Conservation (phyloP, 2,329 filamentous ascomycete genomes). For the Pyricularia sp. region DNA sequence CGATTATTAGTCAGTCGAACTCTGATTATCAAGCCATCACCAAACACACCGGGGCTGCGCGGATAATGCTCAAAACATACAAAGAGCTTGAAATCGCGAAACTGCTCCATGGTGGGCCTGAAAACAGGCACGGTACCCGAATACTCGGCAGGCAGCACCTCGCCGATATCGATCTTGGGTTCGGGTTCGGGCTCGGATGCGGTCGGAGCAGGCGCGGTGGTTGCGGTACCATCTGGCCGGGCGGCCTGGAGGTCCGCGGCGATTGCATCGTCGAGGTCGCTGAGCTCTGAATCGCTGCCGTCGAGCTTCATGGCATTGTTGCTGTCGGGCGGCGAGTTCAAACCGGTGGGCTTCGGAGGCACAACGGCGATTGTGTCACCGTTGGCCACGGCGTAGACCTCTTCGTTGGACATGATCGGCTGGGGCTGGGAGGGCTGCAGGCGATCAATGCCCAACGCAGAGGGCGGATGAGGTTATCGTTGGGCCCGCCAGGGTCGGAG, state of each 20-base stretch:
- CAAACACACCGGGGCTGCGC: background rate
- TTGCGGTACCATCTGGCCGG: conserved; percentile 8
- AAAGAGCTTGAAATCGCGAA: conserved; percentile 86
- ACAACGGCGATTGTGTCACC: conserved; percentile 16
- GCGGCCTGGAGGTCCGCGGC: conserved; percentile 22
- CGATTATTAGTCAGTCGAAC: background rate
- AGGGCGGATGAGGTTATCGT: background rate
- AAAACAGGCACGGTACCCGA: conserved; percentile 91
- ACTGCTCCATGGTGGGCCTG: conserved; percentile 90
- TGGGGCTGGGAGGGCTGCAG: conserved; percentile 15
- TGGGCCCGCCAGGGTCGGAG: conserved; percentile 3
- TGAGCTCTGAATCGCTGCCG: conserved; percentile 55
- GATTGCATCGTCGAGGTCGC: conserved; percentile 51
- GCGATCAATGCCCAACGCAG: conserved; percentile 11
- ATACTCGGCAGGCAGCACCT: conserved; percentile 78
- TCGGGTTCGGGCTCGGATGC: conserved; percentile 12
- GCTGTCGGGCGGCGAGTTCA: conserved; percentile 56
- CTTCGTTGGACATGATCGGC: conserved; percentile 44
- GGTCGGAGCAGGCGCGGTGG: conserved; percentile 3
- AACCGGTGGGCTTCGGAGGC: conserved; percentile 30
- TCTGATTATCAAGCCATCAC: background rate
- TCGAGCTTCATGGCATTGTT: conserved; percentile 51
- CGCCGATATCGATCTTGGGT: conserved; percentile 51
- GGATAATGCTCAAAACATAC: conserved; percentile 33
- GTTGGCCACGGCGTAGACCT: conserved; percentile 38